Percentiles rank a stretch among this genome's conserved stretches.
Evolutionary conservation across 768 basidiomycete species (phyloP).

Genomic region (Russula lepida): DNA sequence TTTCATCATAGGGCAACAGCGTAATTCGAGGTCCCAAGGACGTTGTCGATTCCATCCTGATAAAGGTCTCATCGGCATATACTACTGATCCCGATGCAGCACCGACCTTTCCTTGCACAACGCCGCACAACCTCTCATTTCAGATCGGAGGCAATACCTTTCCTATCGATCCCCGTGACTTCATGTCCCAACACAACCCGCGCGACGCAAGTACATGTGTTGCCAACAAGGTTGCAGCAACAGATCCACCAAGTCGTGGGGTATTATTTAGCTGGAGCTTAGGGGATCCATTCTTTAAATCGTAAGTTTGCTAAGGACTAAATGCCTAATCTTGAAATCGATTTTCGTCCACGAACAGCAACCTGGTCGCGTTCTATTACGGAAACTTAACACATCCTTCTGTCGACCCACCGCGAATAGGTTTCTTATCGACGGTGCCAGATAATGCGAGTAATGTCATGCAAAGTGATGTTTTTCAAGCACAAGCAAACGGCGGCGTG

Average conservation of each 20-base stretch:
- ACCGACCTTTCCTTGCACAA: slow-evolving; percentile 16
- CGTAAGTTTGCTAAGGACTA: slow-evolving; percentile 35
- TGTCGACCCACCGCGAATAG: slow-evolving; percentile 57
- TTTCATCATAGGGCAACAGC: slow-evolving; percentile 52
- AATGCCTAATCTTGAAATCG: neutral
- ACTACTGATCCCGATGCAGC: neutral
- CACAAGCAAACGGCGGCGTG: slow-evolving; percentile 22
- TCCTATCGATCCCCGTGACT: slow-evolving; percentile 75
- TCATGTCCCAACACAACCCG: slow-evolving; percentile 37
- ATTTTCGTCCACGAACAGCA: slow-evolving; percentile 32
- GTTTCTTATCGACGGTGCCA: slow-evolving; percentile 64
- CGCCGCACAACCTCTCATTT: slow-evolving; percentile 15
- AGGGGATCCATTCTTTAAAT: slow-evolving; percentile 67
- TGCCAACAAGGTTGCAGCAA: slow-evolving; percentile 9
- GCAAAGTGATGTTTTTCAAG: slow-evolving; percentile 27
- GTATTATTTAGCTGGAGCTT: slow-evolving; percentile 59
- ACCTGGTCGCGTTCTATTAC: slow-evolving; percentile 59
- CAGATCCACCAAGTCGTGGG: slow-evolving; percentile 14
- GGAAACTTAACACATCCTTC: slow-evolving; percentile 65
- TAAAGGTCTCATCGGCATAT: slow-evolving; percentile 12
- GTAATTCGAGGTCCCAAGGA: slow-evolving; percentile 56
- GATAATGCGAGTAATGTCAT: slow-evolving; percentile 37
- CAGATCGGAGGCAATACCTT: slow-evolving; percentile 37
- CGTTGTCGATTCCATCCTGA: slow-evolving; percentile 10
- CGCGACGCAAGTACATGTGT: slow-evolving; percentile 15